Evolutionary conservation across 495 filamentous ascomycete genomes (phyloP), one percentile per base, ranked within the genome.

Genomic region (Parmelia sp.): DNA sequence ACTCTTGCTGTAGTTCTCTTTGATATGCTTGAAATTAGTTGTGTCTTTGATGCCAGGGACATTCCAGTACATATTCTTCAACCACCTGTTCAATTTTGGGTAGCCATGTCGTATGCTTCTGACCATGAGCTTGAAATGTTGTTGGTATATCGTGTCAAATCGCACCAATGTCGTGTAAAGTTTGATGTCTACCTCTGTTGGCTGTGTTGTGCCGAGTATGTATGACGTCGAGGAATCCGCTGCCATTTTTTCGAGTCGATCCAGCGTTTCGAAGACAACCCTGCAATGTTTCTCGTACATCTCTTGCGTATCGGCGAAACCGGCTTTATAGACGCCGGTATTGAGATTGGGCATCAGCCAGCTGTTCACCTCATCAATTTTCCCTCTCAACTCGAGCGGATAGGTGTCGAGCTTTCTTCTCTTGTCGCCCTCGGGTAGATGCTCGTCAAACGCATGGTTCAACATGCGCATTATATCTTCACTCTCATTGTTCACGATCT

Each of bases 41-140:
- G 82, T 85, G 5, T 79, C 82, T 64, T 72, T 69, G 57, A 83
- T 80, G 4, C 76, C 80, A 7, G 66, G 60, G 2, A 82, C 73
- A 51, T 78, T 77, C 78, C 79, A 83, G 65, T 82, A 83, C 67
- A 84, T 53, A 35, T 74, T 69, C 70, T 78, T 81, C 70, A 84
- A 57, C 79, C 81, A 85, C 55, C 78, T 76, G 66, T 80, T 72
- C 55, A 84, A 57, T 0, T 76, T 70, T 0, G 82, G 82, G 58
- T 85, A 84, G 47, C 78, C 73, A 65, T 81, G 75, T n/a, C 82
- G 70, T 39, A 85, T 78, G 33, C 68, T 83, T 12, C 80, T 79
- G 21, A 83, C 63, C 62, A 83, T 85, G 65, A 79, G 81, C 70
- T 84, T 84, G 73, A 85, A 85, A 68, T 84, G 80, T 70, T 83